phyloP scores from a whole-genome alignment of 345 rosid genomes.

The Leavenworthia alabamica region DNA sequence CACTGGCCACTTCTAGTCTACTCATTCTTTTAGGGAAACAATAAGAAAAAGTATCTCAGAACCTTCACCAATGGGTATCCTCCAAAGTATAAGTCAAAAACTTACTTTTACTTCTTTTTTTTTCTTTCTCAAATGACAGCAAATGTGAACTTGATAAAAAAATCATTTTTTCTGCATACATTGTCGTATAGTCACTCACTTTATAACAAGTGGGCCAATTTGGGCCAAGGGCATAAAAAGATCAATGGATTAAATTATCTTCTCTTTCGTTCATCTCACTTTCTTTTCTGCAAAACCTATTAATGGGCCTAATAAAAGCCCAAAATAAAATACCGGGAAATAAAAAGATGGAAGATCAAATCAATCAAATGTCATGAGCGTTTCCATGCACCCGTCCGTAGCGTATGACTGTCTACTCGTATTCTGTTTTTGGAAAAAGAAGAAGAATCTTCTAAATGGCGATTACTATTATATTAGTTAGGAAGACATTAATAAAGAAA shows the following conservation, averaged over 20 bases:
- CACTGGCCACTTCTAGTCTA: slow-evolving; percentile 16
- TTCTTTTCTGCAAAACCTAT: neutral
- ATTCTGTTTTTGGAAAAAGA: too few relatives aligned
- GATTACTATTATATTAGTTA: too few relatives aligned
- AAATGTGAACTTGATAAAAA: slow-evolving; percentile 14
- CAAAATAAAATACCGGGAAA: neutral
- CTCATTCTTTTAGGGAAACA: slow-evolving; percentile 11
- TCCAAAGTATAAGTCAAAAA: slow-evolving; percentile 1
- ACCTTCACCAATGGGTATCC: slow-evolving; percentile 10
- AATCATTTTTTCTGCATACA: slow-evolving; percentile 9
- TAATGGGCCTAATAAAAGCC: slow-evolving; percentile 6
- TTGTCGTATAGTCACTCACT: too few relatives aligned
- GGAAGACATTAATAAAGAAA: too few relatives aligned
- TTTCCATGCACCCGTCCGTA: neutral
- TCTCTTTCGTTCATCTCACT: too few relatives aligned
- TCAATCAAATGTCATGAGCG: neutral
- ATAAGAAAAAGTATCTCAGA: slow-evolving; percentile 12
- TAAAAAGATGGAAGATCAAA: neutral
- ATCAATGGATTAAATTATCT: too few relatives aligned
- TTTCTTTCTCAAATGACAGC: neutral
- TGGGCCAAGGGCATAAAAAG: too few relatives aligned
- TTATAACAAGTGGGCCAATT: too few relatives aligned
- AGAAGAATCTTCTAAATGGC: too few relatives aligned
- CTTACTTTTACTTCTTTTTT: neutral
- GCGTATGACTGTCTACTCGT: slow-evolving; percentile 13